These are phyloP conservation scores for Amaranthus hypochondriacus DNA, from an alignment of 148 eudicot genomes.

Conservation along the genomic window DNA sequence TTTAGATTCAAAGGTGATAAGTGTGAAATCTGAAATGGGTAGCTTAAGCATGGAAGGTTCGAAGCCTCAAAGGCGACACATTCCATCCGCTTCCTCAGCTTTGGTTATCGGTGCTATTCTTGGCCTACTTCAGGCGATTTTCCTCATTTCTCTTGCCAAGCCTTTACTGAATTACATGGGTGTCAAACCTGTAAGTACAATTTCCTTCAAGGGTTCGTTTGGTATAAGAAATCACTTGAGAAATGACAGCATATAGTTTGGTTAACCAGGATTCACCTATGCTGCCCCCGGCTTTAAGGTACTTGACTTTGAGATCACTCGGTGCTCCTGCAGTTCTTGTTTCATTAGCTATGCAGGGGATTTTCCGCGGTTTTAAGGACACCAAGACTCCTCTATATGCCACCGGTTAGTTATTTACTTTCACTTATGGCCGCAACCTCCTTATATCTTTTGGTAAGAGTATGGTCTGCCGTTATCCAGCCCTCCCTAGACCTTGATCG, in stretches of 20 bases:
- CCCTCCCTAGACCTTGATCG: too few species aligned
- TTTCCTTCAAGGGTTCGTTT: background rate
- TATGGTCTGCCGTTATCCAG: too few species aligned
- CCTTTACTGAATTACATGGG: conserved; percentile 69
- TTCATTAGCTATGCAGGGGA: conserved; percentile 86
- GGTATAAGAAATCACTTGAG: background rate
- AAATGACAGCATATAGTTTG: background rate
- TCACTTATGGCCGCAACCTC: too few species aligned
- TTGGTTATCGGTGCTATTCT: conserved; percentile 56
- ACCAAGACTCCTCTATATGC: conserved; percentile 79
- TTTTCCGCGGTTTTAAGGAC: conserved; percentile 80
- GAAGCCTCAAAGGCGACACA: conserved; percentile 41
- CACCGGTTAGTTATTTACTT: conserved; percentile 39
- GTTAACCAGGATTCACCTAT: conserved; percentile 54
- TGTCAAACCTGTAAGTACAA: conserved; percentile 50
- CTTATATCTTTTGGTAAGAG: too few species aligned
- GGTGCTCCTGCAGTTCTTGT: conserved; percentile 91
- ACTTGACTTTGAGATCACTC: conserved; percentile 65
- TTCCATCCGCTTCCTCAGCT: conserved; percentile 86
- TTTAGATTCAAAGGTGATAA: conserved; percentile 23
- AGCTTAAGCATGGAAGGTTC: conserved; percentile 20
- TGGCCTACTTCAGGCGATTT: conserved; percentile 62
- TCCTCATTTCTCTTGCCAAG: conserved; percentile 51
- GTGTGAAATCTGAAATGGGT: conserved; percentile 6
- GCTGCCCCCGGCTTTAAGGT: conserved; percentile 54